Percentiles rank a stretch among this genome's conserved stretches.
These are phyloP conservation scores for Microascus cirrosus DNA, from an alignment of 2,329 filamentous ascomycete species.

Conservation along the genomic window DNA sequence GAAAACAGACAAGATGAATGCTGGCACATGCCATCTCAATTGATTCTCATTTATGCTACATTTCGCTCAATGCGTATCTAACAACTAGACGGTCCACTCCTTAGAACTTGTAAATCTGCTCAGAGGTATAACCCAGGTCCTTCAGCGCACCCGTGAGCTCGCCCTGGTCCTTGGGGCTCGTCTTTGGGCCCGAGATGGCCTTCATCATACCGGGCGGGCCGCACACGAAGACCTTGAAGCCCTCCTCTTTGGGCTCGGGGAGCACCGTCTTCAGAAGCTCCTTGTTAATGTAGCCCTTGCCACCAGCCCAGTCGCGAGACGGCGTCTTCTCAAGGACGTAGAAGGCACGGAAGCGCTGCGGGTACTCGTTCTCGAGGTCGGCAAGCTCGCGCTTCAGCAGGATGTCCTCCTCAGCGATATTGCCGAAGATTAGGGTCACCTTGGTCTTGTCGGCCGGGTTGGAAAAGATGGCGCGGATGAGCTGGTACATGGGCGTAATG, in stretches of 20 bases:
- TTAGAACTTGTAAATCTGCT: constrained; percentile 95
- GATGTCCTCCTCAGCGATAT: constrained; percentile 82
- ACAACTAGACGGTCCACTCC: background rate
- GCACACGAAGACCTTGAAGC: constrained; percentile 95
- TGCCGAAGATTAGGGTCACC: constrained; percentile 90
- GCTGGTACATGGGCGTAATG: constrained; percentile 97
- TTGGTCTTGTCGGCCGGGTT: constrained; percentile 96
- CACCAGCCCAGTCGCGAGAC: constrained; percentile 64
- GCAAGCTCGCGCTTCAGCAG: constrained; percentile 77
- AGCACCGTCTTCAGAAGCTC: constrained; percentile 90
- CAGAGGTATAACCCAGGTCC: constrained; percentile 57
- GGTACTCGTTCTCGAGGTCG: constrained; percentile 87
- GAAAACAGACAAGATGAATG: background rate
- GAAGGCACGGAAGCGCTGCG: constrained; percentile 89
- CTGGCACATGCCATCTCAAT: background rate
- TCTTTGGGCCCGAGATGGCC: constrained; percentile 80
- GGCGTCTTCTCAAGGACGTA: constrained; percentile 83
- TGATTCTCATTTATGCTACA: background rate
- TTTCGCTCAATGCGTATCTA: constrained; percentile 1
- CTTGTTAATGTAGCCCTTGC: constrained; percentile 75
- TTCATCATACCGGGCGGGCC: constrained; percentile 91
- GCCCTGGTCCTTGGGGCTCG: constrained; percentile 86
- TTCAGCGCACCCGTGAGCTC: constrained; percentile 73
- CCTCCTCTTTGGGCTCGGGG: constrained; percentile 80
- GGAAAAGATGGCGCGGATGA: constrained; percentile 82